A percentile compares a stretch with the other conserved stretches of the same genome.
These are phyloP conservation scores for Fragaria ananassa DNA, from an alignment of 306 rosid species.

Conservation along the genomic window DNA sequence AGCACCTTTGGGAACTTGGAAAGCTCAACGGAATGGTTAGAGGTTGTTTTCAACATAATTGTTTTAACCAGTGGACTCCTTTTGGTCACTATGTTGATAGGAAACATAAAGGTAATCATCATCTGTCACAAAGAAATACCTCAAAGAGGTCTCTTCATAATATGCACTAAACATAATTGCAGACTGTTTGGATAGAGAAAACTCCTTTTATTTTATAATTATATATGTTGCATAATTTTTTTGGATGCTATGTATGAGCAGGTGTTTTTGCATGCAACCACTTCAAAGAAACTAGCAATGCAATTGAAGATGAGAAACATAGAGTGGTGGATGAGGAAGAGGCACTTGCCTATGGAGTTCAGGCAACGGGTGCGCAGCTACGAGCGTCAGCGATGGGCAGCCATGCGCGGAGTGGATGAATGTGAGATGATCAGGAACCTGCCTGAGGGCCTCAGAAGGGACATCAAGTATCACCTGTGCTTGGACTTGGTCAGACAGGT, in stretches of 20 bases:
- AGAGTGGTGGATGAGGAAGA: constrained; percentile 97
- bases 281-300: constrained; percentile 94
- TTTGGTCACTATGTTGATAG: constrained; percentile 89
- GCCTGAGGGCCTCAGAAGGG: constrained; percentile 85
- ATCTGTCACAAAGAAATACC: not conserved
- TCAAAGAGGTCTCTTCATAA: not conserved
- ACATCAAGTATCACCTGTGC: constrained; percentile 91
- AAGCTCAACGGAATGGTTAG: constrained; percentile 86
- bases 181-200: not conserved
- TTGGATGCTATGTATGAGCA: constrained; percentile 2
- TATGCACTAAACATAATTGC: not conserved
- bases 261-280: constrained; percentile 90
- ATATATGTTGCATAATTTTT: not conserved
- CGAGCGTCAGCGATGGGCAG: constrained; percentile 88
- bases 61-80: constrained; percentile 86
- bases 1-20: constrained; percentile 91
- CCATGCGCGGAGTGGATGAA: constrained; percentile 89
- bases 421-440: constrained; percentile 71
- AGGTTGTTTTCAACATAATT: constrained; percentile 84
- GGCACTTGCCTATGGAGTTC: constrained; percentile 63
- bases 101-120: constrained; percentile 74
- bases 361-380: constrained; percentile 81
- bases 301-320: constrained; percentile 84
- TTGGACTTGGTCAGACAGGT: constrained; percentile 87
- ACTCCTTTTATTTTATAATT: not conserved